A percentile compares a stretch with the other conserved stretches of the same genome.
These are phyloP conservation scores for Venturia pyrina DNA, from an alignment of 2,329 filamentous ascomycete species.

Conservation along the genomic window DNA sequence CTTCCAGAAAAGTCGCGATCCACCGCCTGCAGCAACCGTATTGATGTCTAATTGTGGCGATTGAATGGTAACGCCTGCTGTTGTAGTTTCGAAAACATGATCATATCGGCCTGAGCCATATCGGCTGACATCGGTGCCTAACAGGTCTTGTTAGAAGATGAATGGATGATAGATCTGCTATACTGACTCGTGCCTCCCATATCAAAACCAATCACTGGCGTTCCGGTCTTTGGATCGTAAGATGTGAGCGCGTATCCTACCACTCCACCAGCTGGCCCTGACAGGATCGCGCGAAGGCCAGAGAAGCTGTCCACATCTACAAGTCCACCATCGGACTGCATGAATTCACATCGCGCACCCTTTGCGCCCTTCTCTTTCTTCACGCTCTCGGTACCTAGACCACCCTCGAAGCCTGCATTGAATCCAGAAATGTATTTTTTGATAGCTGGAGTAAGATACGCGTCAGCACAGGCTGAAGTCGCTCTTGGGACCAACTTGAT, in stretches of 20 bases:
- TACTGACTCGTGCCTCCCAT: conserved; percentile 74
- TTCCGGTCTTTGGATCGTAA: conserved; percentile 73
- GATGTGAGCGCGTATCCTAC: conserved; percentile 88
- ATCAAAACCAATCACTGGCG: conserved; percentile 86
- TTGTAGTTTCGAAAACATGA: conserved; percentile 89
- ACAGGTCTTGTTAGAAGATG: not conserved
- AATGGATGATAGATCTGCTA: not conserved
- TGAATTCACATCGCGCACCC: conserved; percentile 82
- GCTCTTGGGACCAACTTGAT: conserved; percentile 70
- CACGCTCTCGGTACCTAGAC: conserved; percentile 66
- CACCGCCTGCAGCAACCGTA: conserved; percentile 84
- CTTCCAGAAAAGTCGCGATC: conserved; percentile 73
- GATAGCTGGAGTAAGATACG: conserved; percentile 70
- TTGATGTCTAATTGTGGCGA: conserved; percentile 91
- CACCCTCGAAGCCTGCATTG: conserved; percentile 68
- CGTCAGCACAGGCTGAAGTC: conserved; percentile 69
- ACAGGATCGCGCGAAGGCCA: conserved; percentile 74
- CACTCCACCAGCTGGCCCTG: conserved; percentile 84
- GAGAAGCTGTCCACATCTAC: conserved; percentile 72
- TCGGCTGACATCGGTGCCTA: conserved; percentile 68
- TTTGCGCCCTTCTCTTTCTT: conserved; percentile 53
- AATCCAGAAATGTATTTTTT: conserved; percentile 71
- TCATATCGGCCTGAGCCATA: conserved; percentile 81
- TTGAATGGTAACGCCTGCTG: conserved; percentile 87
- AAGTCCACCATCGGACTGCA: conserved; percentile 74